Base-by-base conservation (phyloP, 208 protist species). In the Trypanosoma platydactyli region DNA sequence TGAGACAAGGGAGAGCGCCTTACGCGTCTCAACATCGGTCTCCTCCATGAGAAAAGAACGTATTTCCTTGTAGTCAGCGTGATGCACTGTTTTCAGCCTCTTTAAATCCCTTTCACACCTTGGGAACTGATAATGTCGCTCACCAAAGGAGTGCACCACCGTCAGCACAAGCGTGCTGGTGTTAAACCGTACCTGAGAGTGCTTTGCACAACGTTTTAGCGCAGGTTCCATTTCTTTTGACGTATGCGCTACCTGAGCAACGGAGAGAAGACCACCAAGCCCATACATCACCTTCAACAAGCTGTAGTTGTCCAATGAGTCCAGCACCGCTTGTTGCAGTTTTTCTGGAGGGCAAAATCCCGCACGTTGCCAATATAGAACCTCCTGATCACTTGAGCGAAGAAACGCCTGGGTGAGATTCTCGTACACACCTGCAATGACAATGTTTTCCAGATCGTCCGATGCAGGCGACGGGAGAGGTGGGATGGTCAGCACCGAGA, bases 61-160 rank as follows among this genome's bases (percentile, higher is more conserved):
- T 12, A 68, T 1, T 15, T 33, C 3, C 41, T 38, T 27, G 51
- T 58, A 74, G 18, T 56, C 49, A 15, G 22, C 41, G 41, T 63
- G 52, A 24, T 61, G 22, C 13, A 62, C 45, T 15, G 33, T 56
- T 24, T 55, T 56, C 15, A 68, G 45, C 46, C 44, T 5, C 15
- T n/a, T 20, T 1, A 33, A 3, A 0, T 55, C 2, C 22, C 46
- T 25, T 5, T 11, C 22, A 42, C 15, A 30, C 18, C 52, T 35
- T 20, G 69, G 61, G 62, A 74, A 74, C 20, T 74, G 60, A 46
- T 74, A 74, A 1, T 58, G 57, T n/a, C 69, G 40, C 27, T 7
- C 11, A 5, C 60, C 69, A 69, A 74, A 74, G 6, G 53, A 74
- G 44, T 74, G 69, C 35, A 50, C 50, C 0, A 74, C 22, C 16